These are phyloP conservation scores for Kockiozyma suomiensis DNA, from an alignment of 805 yeast genomes.

Conservation along the genomic window DNA sequence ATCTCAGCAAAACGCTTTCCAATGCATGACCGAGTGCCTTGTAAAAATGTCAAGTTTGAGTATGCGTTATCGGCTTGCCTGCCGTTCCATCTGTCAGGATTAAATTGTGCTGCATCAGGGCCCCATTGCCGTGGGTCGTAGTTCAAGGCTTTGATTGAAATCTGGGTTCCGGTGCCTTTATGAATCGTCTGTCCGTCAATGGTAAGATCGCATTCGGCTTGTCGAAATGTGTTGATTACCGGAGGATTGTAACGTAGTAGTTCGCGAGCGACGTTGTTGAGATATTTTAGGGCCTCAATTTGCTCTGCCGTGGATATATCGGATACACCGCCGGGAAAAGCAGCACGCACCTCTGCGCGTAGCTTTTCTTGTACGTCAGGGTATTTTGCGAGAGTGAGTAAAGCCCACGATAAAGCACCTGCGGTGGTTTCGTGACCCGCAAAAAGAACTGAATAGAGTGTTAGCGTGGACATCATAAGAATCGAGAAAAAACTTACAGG, in stretches of 20 bases:
- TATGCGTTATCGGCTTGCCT: constrained; percentile 20
- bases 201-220: constrained; percentile 2
- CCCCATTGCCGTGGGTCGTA: constrained; percentile 19
- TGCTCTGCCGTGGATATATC: constrained; percentile 18
- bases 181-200: constrained; percentile 10
- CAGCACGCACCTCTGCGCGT: constrained; percentile 19
- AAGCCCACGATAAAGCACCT: constrained; percentile 18
- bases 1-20: constrained; percentile 28
- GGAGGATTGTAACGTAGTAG: constrained; percentile 22
- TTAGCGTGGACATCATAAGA: background rate
- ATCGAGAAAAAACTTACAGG: constrained; percentile 1
- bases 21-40: constrained; percentile 24
- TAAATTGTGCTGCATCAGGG: constrained; percentile 19
- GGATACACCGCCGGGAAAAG: constrained; percentile 19
- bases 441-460: constrained; percentile 5
- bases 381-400: constrained; percentile 14
- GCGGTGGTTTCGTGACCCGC: constrained; percentile 34
- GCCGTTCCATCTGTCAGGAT: constrained; percentile 30
- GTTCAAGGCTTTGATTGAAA: constrained; percentile 8
- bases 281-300: constrained; percentile 14
- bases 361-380: constrained; percentile 20
- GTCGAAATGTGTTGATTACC: constrained; percentile 15
- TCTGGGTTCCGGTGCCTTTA: constrained; percentile 15
- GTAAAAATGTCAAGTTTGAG: constrained; percentile 22
- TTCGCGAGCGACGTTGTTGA: constrained; percentile 22